Base-by-base conservation (phyloP, 257 asterid species). In the Coffea eugenioides region DNA sequence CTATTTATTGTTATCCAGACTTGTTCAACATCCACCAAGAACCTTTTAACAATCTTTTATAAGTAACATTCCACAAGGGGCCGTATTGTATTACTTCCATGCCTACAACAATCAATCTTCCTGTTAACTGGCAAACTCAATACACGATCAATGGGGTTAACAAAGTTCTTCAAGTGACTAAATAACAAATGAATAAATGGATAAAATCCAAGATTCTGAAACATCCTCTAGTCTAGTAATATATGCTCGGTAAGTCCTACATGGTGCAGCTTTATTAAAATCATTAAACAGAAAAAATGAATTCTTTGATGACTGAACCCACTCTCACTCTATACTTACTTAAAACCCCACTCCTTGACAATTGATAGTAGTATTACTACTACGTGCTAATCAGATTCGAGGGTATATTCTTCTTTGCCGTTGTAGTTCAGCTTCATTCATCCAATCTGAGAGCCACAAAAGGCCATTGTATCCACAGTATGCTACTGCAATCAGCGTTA, bases 371-470 rank as follows among this genome's bases (percentile, higher is more conserved):
- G 16, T 25, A 46, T 5, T 20, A 25, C 0, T 21, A 31, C 34
- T 31, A 31, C 31, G 1, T 4, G 0, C 10, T 8, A 57, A 74
- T 86, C 89, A 87, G n/a, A 73, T 49, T 54, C 89, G 76, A 5
- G 87, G 36, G 70, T 83, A 74, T 75, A 87, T 71, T 61, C 91
- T 87, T 86, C 85, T 85, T 75, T 85, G 88, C 25, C 88, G 93
- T 54, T 82, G 90, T 64, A 78, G 46, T 84, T 95, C 98, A 34
- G 77, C 76, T 84, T 90, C 89, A 77, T 95, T 92, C 99, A 95
- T 93, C 91, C 93, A 85, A 82, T 95, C 99, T 7, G 95, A 90
- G 61, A 95, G 89, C 97, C 92, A 80, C 73, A 91, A 3, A 43
- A 95, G 90, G 77, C 92, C 89, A 78, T 88, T 89, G 77, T 87